Conservation (phyloP, 805 yeast genomes). For the Saccharomycopsis sp. region DNA sequence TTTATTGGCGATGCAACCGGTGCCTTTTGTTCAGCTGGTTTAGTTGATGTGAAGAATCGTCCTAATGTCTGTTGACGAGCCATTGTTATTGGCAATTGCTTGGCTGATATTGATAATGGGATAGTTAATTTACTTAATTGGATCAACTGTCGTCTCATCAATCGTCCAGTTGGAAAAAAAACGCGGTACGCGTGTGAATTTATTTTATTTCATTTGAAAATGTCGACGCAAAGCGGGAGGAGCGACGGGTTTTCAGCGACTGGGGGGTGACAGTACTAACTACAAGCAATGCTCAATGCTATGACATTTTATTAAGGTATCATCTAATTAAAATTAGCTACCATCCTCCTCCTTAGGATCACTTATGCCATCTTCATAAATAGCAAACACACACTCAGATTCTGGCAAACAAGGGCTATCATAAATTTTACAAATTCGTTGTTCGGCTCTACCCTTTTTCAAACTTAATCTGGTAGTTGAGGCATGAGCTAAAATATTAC, state of each 20-base stretch:
- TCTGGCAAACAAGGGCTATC: constrained; percentile 97
- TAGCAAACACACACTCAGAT: constrained; percentile 89
- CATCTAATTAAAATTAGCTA: too few relatives aligned
- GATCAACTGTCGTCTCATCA: too few relatives aligned
- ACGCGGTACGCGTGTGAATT: too few relatives aligned
- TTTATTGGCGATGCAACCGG: neutral
- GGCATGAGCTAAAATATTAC: constrained; percentile 94
- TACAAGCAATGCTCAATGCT: neutral
- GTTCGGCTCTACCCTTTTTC: constrained; percentile 86
- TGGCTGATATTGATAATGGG: too few relatives aligned
- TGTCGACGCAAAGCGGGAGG: neutral
- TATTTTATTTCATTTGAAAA: neutral
- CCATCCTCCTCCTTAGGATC: constrained; percentile 84
- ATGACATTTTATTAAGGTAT: constrained; percentile 7
- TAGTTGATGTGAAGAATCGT: constrained; percentile 4
- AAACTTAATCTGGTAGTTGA: constrained; percentile 89
- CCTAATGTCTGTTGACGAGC: constrained; percentile 9
- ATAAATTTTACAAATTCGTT: constrained; percentile 87
- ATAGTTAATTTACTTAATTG: too few relatives aligned
- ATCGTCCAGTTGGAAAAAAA: too few relatives aligned
- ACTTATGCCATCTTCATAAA: constrained; percentile 94
- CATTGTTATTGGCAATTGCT: too few relatives aligned
- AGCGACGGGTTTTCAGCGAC: neutral
- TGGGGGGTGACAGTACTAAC: neutral
- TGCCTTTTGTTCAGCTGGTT: neutral